Base-by-base conservation (phyloP, 768 basidiomycete species). In the Suillus alpinus region DNA sequence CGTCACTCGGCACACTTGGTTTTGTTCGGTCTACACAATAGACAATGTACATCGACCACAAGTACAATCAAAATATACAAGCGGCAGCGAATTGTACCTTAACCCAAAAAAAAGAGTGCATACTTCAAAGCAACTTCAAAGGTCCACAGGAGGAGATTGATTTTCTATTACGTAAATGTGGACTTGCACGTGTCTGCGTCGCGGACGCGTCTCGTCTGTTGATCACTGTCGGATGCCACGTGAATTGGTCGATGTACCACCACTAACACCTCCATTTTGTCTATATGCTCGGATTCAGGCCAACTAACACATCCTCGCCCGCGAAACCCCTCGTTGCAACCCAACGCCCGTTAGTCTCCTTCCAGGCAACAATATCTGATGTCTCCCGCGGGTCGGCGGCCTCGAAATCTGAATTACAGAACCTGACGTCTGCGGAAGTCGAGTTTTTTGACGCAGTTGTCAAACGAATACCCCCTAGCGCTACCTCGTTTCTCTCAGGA, bases 401-500 rank as follows among this genome's bases (percentile, higher is more conserved):
- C 32, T 78, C 83, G 2, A 74, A 57, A 60, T 78, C 80, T 4
- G 86, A 87, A 69, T 73, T 88, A 65, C 79, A 64, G 69, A 75
- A 66, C 40, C 78, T 91, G 31, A 73, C 85, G 0, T 68, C 69
- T 7, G 71, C 78, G 49, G 89, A 94, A 67, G 78, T 93, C 63
- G 80, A 84, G 50, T 81, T 94, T 64, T 78, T 95, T 49, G 89
- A 94, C 64, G 83, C 84, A 26, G 88, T 95, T 13, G 84, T 95
- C 31, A 69, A 77, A 60, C 85, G 87, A 57, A 91, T 89, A 46
- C 81, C 87, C 6, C 77, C 84, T 8, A 75, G 80, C 9, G 88
- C 91, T 16, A 89, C 89, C 4, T 89, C 89, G 0, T 94, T 94
- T 68, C 78, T 91, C 41, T 82, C 84, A 5, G 83, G 93, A n/a